Evolutionary conservation across 257 asterid species (phyloP).

Genomic region (Mitragyna speciosa): DNA sequence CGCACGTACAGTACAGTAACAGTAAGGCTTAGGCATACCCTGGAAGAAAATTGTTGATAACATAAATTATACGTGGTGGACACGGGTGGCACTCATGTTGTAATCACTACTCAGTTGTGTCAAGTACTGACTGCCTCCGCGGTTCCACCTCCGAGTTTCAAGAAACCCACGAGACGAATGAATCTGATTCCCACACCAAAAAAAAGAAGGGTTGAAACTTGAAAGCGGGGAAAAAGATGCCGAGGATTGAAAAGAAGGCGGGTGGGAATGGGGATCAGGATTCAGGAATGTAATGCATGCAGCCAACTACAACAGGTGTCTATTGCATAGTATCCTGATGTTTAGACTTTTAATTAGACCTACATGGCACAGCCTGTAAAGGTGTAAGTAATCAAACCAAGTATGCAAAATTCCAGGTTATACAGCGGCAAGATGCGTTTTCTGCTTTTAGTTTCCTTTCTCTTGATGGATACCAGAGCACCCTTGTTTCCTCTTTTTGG

Average conservation of each 20-base stretch:
- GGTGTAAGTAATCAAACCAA: background rate
- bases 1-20: slow-evolving; percentile 7
- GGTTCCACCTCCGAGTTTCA: slow-evolving; percentile 4
- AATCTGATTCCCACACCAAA: background rate
- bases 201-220: background rate
- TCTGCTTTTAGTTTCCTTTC: no score
- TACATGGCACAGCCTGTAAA: background rate
- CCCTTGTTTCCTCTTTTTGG: no score
- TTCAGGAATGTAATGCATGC: background rate
- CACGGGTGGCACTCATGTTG: slow-evolving; percentile 21
- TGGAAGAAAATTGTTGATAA: background rate
- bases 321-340: background rate
- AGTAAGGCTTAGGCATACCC: background rate
- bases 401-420: no score
- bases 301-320: background rate
- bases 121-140: background rate
- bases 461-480: no score
- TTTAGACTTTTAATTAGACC: background rate
- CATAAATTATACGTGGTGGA: slow-evolving; percentile 9
- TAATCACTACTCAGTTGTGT: background rate
- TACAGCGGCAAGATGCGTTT: no score
- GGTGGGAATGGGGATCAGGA: background rate
- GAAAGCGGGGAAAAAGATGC: background rate
- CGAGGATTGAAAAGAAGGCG: background rate
- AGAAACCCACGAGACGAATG: slow-evolving; percentile 13